A percentile compares a stretch with the other conserved stretches of the same genome.
These are phyloP conservation scores for Filobasidium floriforme DNA, from an alignment of 768 basidiomycete species.

Conservation along the genomic window DNA sequence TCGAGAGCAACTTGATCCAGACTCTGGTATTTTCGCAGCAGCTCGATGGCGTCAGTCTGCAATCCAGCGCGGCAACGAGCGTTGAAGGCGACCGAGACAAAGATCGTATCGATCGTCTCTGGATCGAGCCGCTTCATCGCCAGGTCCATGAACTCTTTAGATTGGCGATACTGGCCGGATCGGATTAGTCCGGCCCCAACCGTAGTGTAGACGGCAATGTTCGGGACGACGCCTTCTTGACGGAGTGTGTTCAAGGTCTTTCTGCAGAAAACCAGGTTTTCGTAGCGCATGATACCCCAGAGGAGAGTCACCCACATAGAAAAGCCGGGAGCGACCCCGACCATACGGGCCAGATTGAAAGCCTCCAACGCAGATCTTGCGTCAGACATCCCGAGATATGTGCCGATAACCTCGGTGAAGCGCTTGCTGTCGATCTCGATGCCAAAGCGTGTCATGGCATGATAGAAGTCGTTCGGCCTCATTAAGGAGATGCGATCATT, in stretches of 20 bases:
- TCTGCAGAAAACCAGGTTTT: not conserved
- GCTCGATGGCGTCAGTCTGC: not conserved
- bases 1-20: not conserved
- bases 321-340: not conserved
- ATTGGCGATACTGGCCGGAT: not conserved
- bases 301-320: constrained; percentile 1
- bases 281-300: not conserved
- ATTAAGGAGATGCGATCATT: not conserved
- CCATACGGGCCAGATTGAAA: not conserved
- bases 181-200: not conserved
- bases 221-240: not conserved
- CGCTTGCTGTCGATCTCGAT: not conserved
- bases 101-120: not conserved
- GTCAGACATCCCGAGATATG: not conserved
- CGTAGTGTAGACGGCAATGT: not conserved
- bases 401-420: constrained; percentile 1
- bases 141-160: not conserved
- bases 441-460: not conserved
- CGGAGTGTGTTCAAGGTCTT: not conserved
- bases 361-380: not conserved
- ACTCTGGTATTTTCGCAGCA: not conserved
- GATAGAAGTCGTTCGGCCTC: not conserved
- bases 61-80: not conserved
- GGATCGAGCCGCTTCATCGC: not conserved
- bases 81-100: constrained; percentile 5